Conservation (phyloP, 148 eudicot species). For the Rhododendron henanense region DNA sequence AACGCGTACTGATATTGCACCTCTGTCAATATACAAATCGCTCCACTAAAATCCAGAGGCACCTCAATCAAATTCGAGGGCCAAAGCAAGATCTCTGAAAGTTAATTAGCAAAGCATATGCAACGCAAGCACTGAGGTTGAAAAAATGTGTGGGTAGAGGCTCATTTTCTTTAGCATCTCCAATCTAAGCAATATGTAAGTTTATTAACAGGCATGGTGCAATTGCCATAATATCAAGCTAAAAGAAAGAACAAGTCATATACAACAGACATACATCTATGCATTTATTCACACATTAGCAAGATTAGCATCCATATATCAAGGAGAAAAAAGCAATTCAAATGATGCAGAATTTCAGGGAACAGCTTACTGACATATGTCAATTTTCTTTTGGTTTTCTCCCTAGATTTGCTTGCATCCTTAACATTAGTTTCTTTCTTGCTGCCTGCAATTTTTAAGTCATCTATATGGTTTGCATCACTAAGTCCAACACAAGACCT, state of each 20-base stretch:
- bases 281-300: not conserved
- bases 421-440: constrained; percentile 4
- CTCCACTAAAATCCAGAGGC: not conserved
- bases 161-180: not conserved
- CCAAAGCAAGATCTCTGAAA: not conserved
- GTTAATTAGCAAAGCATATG: not conserved
- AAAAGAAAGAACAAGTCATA: not conserved
- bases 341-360: not conserved
- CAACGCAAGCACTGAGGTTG: constrained; percentile 1
- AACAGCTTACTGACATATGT: constrained; percentile 24
- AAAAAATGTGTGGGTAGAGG: not conserved
- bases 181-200: not conserved
- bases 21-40: not conserved
- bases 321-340: not conserved
- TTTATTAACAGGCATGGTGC: not conserved
- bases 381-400: constrained; percentile 24
- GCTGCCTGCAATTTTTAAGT: not conserved
- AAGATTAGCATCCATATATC: not conserved
- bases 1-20: not conserved
- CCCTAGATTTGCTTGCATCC: constrained; percentile 7
- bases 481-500: not conserved
- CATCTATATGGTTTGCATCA: constrained; percentile 4
- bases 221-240: not conserved
- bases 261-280: not conserved
- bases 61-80: constrained; percentile 1